phyloP scores from a whole-genome alignment of 208 protist genomes.

The Leptomonas pyrrhocoris region DNA sequence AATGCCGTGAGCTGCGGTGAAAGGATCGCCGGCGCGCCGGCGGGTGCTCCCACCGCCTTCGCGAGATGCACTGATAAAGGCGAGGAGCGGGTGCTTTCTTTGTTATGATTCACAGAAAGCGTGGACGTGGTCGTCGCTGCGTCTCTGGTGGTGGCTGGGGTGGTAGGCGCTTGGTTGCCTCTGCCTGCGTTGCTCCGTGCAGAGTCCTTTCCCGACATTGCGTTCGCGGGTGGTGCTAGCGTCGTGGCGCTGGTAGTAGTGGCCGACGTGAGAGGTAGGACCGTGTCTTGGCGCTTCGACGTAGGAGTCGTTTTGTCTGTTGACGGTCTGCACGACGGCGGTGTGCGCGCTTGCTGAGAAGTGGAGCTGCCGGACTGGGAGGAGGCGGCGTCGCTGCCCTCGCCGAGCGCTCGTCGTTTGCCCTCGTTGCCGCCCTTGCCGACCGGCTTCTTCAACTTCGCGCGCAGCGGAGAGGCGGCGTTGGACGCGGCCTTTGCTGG shows the following conservation, averaged over 20 bases:
- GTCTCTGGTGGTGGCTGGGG: too few relatives aligned
- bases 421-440: background rate
- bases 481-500: background rate
- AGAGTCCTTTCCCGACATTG: too few relatives aligned
- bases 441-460: background rate
- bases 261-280: background rate
- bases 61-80: too few relatives aligned
- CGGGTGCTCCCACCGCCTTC: background rate
- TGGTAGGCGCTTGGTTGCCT: too few relatives aligned
- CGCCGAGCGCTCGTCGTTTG: background rate
- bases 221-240: too few relatives aligned
- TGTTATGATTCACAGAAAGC: too few relatives aligned
- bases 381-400: background rate
- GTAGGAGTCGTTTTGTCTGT: slow-evolving; percentile 1
- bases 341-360: background rate
- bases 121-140: too few relatives aligned
- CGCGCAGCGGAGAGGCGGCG: background rate
- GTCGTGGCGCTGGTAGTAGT: too few relatives aligned
- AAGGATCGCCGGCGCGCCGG: background rate
- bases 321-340: background rate
- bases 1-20: background rate
- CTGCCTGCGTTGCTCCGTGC: too few relatives aligned
- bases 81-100: too few relatives aligned
- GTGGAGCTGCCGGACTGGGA: background rate
- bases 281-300: background rate